Base-by-base conservation (phyloP, 2,329 filamentous ascomycete genomes). In the Rhinocladiella similis region DNA sequence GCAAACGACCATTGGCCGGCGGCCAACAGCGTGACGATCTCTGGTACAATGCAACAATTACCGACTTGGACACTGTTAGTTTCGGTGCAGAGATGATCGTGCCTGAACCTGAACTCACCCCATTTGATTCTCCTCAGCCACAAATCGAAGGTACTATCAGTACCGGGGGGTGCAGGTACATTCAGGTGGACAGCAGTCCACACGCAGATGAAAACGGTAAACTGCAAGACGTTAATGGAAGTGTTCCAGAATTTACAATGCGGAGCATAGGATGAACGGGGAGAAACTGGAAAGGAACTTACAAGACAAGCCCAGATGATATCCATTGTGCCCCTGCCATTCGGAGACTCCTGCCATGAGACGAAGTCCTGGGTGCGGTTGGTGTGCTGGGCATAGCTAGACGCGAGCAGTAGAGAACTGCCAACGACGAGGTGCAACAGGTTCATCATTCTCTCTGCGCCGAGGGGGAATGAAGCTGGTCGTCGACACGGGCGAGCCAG, bases 101-200 rank as follows among this genome's bases (percentile, higher is more conserved):
- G 47, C 6, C 12, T 22, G 22, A 27, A 14, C 5, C 5, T 13
- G 20, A 13, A 18, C 36, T 19, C 14, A 54, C 52, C 52, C 45
- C 45, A 54, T 54, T 49, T 49, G 12, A 54, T 42, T 19, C 52
- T 48, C 18, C 52, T 43, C 35, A 43, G 29, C 52, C 52, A 49
- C n/a, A 49, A 25, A 16, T 19, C 35, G n/a, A 54, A 9, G 13
- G 33, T 43, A 13, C 43, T 54, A 14, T 54, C 52, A 3, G 52
- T 54, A 16, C 38, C 35, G 7, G 45, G 36, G 1, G 45, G 55
- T 33, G 55, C 50, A 18, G 55, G 51, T 13, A 58, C 47, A 18
- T 58, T 58, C 25, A 58, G 43, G 46, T 58, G 51, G 4, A 54
- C 42, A 14, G 46, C 55, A 13, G 55, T 49, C 43, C 51, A 58